phyloP scores from a whole-genome alignment of 306 rosid species.

The Glycine tomentella region DNA sequence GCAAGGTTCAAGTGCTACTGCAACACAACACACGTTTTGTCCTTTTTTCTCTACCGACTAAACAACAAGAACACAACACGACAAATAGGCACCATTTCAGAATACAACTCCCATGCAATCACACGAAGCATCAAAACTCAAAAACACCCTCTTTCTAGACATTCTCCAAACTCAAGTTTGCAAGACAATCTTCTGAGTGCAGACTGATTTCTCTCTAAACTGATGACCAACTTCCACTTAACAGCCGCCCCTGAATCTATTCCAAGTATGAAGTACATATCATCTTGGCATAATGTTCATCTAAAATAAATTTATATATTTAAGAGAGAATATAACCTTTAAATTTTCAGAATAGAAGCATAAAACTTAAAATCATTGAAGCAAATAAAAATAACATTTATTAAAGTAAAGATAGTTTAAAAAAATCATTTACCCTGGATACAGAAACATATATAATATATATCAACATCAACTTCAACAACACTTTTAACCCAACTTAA shows the following conservation, averaged over 20 bases:
- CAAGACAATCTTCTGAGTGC: not conserved
- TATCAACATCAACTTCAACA: no score
- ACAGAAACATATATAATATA: not conserved
- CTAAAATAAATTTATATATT: no score
- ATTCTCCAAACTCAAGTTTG: not conserved
- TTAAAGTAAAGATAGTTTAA: not conserved
- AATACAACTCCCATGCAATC: not conserved
- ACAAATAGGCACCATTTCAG: not conserved
- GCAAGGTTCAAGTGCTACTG: no score
- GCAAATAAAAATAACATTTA: constrained; percentile 12
- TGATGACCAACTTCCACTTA: not conserved
- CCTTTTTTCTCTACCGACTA: no score
- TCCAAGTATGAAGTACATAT: not conserved
- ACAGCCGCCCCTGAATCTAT: not conserved
- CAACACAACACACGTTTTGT: not conserved
- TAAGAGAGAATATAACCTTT: not conserved
- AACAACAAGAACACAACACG: not conserved
- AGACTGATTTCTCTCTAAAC: not conserved
- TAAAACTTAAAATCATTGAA: not conserved
- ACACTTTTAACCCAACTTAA: no score
- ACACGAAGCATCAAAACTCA: not conserved
- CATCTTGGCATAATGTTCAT: no score
- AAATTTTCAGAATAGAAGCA: not conserved
- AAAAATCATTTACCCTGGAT: not conserved
- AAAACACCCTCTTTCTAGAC: not conserved